Conservation (phyloP, 176 grass and related monocot species). For the Eleusine indica region DNA sequence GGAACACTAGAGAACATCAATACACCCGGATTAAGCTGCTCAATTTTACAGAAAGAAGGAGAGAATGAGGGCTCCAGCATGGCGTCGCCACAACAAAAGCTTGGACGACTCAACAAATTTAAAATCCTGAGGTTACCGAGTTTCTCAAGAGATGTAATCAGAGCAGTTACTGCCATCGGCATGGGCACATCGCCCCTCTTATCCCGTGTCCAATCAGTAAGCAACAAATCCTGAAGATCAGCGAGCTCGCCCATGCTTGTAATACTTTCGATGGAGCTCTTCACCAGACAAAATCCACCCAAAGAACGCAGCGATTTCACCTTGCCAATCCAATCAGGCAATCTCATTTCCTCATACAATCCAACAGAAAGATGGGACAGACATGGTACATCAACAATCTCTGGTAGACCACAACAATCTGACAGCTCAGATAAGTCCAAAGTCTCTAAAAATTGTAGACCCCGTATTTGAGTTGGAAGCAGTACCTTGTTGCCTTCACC, state of each 20-base stretch:
- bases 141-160: background rate
- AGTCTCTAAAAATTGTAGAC: background rate
- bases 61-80: too few species aligned
- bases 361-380: background rate
- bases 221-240: background rate
- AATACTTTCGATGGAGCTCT: background rate
- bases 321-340: background rate
- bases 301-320: background rate
- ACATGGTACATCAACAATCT: background rate
- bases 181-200: too few species aligned
- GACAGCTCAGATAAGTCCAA: background rate
- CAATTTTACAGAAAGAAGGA: background rate
- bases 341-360: fast-evolving
- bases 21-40: background rate
- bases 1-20: background rate
- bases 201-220: too few species aligned
- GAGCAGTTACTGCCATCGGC: background rate
- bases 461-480: background rate
- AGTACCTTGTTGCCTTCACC: background rate
- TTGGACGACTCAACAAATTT: too few species aligned
- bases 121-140: background rate
- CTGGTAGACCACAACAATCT: background rate
- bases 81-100: background rate
- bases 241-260: background rate
- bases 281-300: fast-evolving